Percentiles rank a stretch among this genome's conserved stretches.
These are phyloP conservation scores for Sporodiniella umbellata DNA, from an alignment of 371 early-diverging fungal genomes.

Conservation along the genomic window DNA sequence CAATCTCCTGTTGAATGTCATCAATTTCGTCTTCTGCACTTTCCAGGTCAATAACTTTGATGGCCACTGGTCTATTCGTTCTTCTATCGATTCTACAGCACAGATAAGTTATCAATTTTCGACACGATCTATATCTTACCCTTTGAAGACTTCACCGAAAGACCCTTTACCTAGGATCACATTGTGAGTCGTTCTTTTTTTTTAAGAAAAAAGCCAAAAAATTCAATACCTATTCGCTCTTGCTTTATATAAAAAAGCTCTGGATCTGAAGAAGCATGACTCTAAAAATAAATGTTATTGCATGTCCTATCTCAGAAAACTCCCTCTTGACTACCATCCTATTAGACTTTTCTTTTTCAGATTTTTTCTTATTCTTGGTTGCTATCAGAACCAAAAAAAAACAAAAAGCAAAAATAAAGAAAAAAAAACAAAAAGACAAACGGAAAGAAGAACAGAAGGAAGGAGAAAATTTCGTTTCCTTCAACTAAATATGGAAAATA, in stretches of 20 bases:
- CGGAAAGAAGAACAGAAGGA: not conserved
- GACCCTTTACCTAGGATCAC: slow-evolving; percentile 89
- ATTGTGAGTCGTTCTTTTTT: too few species aligned
- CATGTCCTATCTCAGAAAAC: not conserved
- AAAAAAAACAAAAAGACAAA: slow-evolving; percentile 2
- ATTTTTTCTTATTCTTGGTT: slow-evolving; percentile 4
- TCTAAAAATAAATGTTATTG: slow-evolving; percentile 12
- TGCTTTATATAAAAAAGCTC: slow-evolving; percentile 63
- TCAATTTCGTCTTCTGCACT: slow-evolving; percentile 97
- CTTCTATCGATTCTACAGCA: slow-evolving; percentile 69
- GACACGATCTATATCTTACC: too few species aligned
- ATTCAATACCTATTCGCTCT: slow-evolving; percentile 67
- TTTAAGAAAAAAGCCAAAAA: too few species aligned
- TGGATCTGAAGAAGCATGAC: slow-evolving; percentile 47
- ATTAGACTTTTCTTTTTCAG: not conserved
- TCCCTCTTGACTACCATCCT: too few species aligned
- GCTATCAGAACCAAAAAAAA: slow-evolving; percentile 8
- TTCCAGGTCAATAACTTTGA: slow-evolving; percentile 91
- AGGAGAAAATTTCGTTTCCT: not conserved
- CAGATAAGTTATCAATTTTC: too few species aligned
- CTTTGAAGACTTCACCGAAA: slow-evolving; percentile 90
- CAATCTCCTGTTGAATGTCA: slow-evolving; percentile 97
- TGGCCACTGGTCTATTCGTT: slow-evolving; percentile 81
- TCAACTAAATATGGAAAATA: slow-evolving; percentile 17
- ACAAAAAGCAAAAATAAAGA: slow-evolving; percentile 4